Percentiles rank a stretch among this genome's conserved stretches.
phyloP scores from a whole-genome alignment of 345 rosid species.

The Anacardium occidentale region DNA sequence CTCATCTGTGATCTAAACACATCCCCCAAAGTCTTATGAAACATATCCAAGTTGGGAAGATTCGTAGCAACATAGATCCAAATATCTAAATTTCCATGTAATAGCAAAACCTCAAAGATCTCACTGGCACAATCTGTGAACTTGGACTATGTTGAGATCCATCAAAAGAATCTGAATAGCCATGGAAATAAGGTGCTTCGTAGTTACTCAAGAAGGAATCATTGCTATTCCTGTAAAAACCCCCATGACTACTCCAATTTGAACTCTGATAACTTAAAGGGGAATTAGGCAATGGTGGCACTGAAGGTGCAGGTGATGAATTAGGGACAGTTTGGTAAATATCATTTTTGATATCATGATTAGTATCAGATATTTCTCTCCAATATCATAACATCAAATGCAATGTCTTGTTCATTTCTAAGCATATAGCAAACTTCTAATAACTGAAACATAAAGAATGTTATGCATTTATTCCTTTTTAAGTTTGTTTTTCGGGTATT shows the following conservation, averaged over 20 bases:
- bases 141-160: slow-evolving; percentile 38
- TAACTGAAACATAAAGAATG: no score
- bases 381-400: no score
- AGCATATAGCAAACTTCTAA: no score
- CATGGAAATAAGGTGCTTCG: slow-evolving; percentile 43
- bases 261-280: slow-evolving; percentile 33
- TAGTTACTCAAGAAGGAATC: slow-evolving; percentile 51
- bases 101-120: slow-evolving; percentile 44
- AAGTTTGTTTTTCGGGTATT: no score
- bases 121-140: slow-evolving; percentile 52
- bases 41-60: slow-evolving; percentile 45
- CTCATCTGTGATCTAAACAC: no score
- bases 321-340: slow-evolving; percentile 41
- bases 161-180: slow-evolving; percentile 34
- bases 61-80: slow-evolving; percentile 74
- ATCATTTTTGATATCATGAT: not conserved
- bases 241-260: slow-evolving; percentile 35
- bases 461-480: no score
- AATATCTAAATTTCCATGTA: slow-evolving; percentile 27
- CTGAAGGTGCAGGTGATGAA: slow-evolving; percentile 47
- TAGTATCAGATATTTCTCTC: slow-evolving; percentile 39
- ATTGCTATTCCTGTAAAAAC: slow-evolving; percentile 60
- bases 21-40: slow-evolving; percentile 36
- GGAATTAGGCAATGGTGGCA: slow-evolving; percentile 30
- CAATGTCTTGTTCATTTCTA: no score